Evolutionary conservation across 139 green algal genomes (phyloP).

Genomic region (Mesotaenium endlicherianum): DNA sequence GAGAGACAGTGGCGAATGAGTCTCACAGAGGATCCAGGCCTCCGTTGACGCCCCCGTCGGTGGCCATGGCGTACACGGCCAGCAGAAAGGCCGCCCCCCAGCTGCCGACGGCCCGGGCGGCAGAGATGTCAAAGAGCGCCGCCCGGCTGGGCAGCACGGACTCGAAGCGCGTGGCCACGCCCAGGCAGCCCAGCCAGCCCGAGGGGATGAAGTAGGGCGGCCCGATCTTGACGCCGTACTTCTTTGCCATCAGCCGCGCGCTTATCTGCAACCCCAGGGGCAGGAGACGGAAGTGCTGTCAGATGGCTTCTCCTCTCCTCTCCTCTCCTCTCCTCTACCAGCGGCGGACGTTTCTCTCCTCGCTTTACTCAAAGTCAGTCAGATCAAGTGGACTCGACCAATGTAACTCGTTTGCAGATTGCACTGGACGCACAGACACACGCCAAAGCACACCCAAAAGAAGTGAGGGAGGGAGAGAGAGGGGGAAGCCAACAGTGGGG

Average conservation of each 20-base stretch:
- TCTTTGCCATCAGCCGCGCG: constrained; percentile 5
- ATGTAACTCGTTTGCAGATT: background rate
- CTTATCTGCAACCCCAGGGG: constrained; percentile 12
- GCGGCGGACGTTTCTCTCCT: background rate
- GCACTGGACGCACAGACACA: background rate
- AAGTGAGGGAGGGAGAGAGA: background rate
- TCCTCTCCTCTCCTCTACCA: background rate
- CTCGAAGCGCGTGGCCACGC: constrained; percentile 32
- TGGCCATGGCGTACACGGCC: constrained; percentile 12
- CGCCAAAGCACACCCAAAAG: background rate
- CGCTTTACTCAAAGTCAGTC: too few relatives aligned
- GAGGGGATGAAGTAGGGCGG: constrained; percentile 40
- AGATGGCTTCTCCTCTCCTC: background rate
- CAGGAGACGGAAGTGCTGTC: background rate
- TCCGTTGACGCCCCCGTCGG: constrained; percentile 40
- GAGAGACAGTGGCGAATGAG: too few relatives aligned
- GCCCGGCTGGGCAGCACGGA: constrained; percentile 1
- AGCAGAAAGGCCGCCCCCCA: constrained; percentile 1
- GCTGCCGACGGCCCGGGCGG: constrained; percentile 18
- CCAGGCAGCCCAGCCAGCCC: constrained; percentile 30
- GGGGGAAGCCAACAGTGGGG: background rate
- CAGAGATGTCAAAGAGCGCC: constrained; percentile 41
- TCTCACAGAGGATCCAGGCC: constrained; percentile 36
- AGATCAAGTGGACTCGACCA: too few relatives aligned
- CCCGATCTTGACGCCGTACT: constrained; percentile 27